Base-by-base conservation (phyloP, 306 rosid species). In the Glycine latifolia region DNA sequence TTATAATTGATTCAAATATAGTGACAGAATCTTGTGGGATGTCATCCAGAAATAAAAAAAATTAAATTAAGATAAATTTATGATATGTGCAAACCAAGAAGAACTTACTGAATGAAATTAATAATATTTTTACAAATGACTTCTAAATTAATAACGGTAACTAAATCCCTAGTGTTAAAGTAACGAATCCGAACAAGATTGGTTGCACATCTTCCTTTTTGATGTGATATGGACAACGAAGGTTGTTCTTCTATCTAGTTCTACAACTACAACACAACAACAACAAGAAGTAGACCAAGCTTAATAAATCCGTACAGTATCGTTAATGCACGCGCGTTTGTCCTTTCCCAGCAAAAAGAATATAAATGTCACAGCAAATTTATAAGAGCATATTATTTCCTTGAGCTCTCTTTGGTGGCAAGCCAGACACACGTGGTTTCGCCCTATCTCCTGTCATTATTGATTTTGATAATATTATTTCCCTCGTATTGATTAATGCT, bases 261-360 rank as follows among this genome's bases (percentile, higher is more conserved):
- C 43, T 39, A 20, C 20, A 20, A 20, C 20, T 20, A 20, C 20
- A 20, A 26, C 31, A 20, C 20, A 20, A 26, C 31, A 26, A 26
- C 31, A 1, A 26, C 2, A 26, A 26, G 2, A 26, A 39, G 44
- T 8, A 50, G 39, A 67, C 14, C 72, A 71, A 20, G 50, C 55
- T 46, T 35, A 46, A 65, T 66, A 41, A 61, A 65, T 63, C 85
- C 75, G 87, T 83, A 86, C 20, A 80, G 62, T 71, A 20, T 61
- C 68, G 73, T 60, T 63, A 20, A 68, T 79, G 82, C 82, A 62
- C 62, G 55, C 81, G 69, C 76, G 5, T 56, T 73, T 53, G 81
- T 69, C 82, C 47, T 53, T 60, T 81, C 65, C 80, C 35, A 26
- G 65, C 69, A 81, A 55, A 77, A 26, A 52, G 82, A 87, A 81